These are phyloP conservation scores for Solanum chiquidenum DNA, from an alignment of 257 asterid genomes.

Conservation along the genomic window DNA sequence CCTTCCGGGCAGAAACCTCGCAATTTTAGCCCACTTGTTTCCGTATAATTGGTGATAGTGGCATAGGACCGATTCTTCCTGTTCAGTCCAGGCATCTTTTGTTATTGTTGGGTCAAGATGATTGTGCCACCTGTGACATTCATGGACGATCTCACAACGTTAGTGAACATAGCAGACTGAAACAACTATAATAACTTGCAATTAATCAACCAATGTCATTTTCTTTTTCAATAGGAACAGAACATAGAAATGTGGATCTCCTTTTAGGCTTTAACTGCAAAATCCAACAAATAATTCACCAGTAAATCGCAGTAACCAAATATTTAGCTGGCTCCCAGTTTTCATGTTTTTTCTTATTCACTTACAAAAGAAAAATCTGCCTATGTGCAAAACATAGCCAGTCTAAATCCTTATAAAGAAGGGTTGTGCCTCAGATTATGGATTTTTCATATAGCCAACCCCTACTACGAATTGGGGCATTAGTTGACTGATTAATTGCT, in stretches of 20 bases:
- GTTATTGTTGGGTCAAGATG: conserved; percentile 70
- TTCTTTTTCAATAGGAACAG: neutral
- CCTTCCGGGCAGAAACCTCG: conserved; percentile 81
- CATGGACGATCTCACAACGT: neutral
- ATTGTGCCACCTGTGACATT: conserved; percentile 68
- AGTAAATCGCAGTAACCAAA: neutral
- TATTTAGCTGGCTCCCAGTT: neutral
- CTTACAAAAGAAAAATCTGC: neutral
- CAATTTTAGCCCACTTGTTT: conserved; percentile 80
- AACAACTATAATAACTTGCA: neutral
- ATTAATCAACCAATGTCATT: neutral
- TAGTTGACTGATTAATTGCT: neutral
- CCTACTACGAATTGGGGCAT: neutral
- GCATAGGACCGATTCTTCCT: conserved; percentile 43
- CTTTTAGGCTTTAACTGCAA: neutral
- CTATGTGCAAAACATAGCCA: neutral
- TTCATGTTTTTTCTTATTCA: neutral
- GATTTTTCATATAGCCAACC: neutral
- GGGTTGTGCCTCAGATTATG: neutral
- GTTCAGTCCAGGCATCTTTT: conserved; percentile 67
- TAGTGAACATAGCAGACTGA: neutral
- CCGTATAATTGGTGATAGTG: conserved; percentile 51
- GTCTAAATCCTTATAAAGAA: neutral
- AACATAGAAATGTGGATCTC: neutral
- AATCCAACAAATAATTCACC: neutral